Conservation (phyloP, 192 early-diverging fungal genomes). For the Linnemannia hyalina region DNA sequence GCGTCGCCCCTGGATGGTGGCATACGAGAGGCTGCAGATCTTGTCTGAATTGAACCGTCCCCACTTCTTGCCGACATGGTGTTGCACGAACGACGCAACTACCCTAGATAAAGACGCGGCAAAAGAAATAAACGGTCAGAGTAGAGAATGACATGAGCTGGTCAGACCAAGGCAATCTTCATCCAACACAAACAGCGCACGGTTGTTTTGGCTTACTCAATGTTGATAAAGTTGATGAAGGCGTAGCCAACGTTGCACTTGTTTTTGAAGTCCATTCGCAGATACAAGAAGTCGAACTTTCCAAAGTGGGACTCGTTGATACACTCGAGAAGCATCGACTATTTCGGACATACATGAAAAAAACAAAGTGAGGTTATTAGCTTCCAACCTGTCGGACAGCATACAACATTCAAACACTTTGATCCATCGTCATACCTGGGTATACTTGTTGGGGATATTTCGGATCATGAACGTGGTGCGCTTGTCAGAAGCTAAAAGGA, state of each 20-base stretch:
- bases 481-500: constrained; percentile 63
- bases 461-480: constrained; percentile 90
- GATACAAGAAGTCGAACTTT: constrained; percentile 83
- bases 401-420: neutral
- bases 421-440: constrained; percentile 63
- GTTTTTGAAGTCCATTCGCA: constrained; percentile 91
- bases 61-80: constrained; percentile 84
- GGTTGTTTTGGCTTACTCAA: constrained; percentile 52
- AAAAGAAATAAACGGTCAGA: neutral
- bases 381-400: neutral
- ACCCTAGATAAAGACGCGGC: constrained; percentile 51
- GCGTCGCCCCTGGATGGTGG: constrained; percentile 82
- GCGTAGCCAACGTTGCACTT: constrained; percentile 90
- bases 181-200: neutral
- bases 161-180: neutral
- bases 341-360: constrained; percentile 4
- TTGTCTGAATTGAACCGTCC: constrained; percentile 85
- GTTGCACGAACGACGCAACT: constrained; percentile 73
- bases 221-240: constrained; percentile 79
- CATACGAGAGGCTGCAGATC: constrained; percentile 79
- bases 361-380: neutral
- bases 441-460: constrained; percentile 91
- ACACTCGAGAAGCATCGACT: constrained; percentile 82
- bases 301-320: constrained; percentile 79
- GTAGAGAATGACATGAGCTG: neutral